A percentile compares a stretch with the other conserved stretches of the same genome.
These are phyloP conservation scores for Neofusicoccum sp. DNA, from an alignment of 2,329 filamentous ascomycete genomes.

Conservation along the genomic window DNA sequence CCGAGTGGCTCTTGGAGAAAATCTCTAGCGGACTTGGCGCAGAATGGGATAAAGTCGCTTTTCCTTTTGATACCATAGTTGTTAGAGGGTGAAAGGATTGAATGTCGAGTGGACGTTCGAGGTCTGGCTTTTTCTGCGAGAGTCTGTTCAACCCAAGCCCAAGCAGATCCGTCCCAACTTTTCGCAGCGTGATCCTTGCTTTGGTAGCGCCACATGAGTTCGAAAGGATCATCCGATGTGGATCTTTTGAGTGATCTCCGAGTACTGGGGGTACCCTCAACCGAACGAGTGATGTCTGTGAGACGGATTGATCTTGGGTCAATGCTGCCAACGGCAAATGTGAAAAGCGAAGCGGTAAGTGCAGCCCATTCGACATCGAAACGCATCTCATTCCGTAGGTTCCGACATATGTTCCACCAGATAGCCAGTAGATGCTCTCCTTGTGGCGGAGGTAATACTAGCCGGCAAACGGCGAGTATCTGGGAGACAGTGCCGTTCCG, in stretches of 20 bases:
- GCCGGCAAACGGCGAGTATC: conserved; percentile 36
- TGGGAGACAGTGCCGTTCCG: conserved; percentile 32
- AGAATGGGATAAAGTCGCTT: conserved; percentile 30
- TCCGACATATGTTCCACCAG: conserved; percentile 41
- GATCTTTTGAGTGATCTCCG: not conserved
- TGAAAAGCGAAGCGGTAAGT: conserved; percentile 44
- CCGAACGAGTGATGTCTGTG: conserved; percentile 17
- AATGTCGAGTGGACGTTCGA: conserved; percentile 6
- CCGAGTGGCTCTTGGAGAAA: conserved; percentile 39
- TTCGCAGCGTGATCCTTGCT: conserved; percentile 30
- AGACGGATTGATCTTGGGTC: conserved; percentile 33
- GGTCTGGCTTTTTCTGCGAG: conserved; percentile 23
- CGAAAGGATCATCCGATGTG: conserved; percentile 10
- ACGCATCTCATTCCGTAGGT: conserved; percentile 25
- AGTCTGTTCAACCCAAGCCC: conserved; percentile 37
- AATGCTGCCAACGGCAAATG: conserved; percentile 40
- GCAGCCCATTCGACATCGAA: conserved; percentile 40
- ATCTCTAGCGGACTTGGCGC: conserved; percentile 37
- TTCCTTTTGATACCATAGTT: conserved; percentile 29
- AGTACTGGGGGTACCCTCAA: conserved; percentile 8
- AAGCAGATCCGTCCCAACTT: conserved; percentile 36
- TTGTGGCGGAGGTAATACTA: conserved; percentile 37
- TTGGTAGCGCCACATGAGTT: conserved; percentile 37
- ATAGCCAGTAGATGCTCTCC: conserved; percentile 41
- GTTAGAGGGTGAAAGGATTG: conserved; percentile 22